Evolutionary conservation across 192 early-diverging fungal genomes (phyloP).

Genomic region (Geosiphon pyriformis): DNA sequence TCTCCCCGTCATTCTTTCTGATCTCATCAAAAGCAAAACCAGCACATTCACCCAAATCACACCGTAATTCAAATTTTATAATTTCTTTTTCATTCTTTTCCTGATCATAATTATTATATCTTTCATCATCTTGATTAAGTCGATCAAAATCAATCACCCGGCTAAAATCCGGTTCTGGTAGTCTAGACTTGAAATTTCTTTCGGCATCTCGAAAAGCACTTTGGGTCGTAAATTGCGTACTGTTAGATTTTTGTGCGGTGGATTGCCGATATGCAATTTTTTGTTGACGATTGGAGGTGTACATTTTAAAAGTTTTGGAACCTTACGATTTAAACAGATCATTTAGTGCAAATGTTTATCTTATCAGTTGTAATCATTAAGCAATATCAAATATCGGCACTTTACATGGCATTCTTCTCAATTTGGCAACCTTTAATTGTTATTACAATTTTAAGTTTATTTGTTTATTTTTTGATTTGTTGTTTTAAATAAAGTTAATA

Average conservation of each 20-base stretch:
- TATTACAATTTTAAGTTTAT: too few species aligned
- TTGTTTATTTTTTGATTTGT: too few species aligned
- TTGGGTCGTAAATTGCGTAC: conserved; percentile 32
- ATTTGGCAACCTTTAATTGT: too few species aligned
- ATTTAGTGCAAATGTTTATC: too few species aligned
- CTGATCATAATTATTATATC: too few species aligned
- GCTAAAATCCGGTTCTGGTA: conserved; percentile 45
- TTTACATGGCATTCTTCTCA: too few species aligned
- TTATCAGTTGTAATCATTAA: too few species aligned
- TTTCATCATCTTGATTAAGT: conserved; percentile 13
- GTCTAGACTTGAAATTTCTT: conserved; percentile 50
- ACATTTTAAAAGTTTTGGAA: neutral
- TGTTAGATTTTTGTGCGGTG: neutral
- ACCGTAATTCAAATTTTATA: conserved; percentile 28
- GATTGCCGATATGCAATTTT: conserved; percentile 13
- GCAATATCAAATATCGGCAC: too few species aligned
- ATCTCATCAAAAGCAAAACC: neutral
- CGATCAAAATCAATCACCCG: conserved; percentile 53
- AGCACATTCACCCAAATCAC: conserved; percentile 16
- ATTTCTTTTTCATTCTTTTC: too few species aligned
- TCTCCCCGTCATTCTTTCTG: neutral
- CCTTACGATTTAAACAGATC: too few species aligned
- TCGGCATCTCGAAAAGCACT: conserved; percentile 70
- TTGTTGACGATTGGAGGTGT: conserved; percentile 16
- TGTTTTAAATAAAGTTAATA: too few species aligned